A percentile compares a stretch with the other conserved stretches of the same genome.
Evolutionary conservation across 1,284 basidiomycete genomes (phyloP).

Genomic region (Microstroma glucosiphilum): DNA sequence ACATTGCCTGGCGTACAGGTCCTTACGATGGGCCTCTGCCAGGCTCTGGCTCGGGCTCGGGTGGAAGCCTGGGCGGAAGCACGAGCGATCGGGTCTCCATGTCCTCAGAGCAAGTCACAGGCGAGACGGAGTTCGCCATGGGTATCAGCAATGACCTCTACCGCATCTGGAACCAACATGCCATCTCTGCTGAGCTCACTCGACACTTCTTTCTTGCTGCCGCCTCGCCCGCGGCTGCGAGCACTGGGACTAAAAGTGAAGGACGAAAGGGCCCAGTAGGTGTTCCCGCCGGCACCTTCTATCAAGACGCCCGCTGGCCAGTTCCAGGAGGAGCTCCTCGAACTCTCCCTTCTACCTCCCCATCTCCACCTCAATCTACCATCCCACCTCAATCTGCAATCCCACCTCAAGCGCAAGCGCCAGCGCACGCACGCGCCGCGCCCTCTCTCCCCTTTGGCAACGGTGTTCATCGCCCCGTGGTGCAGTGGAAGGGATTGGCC

Average conservation of each 20-base stretch:
- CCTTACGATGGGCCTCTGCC: constrained; percentile 52
- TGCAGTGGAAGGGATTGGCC: constrained; percentile 16
- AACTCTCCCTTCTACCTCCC: neutral
- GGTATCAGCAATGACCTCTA: constrained; percentile 18
- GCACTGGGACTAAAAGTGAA: neutral
- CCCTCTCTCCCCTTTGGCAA: constrained; percentile 24
- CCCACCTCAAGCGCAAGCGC: too few relatives aligned
- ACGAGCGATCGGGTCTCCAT: neutral
- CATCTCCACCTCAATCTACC: too few relatives aligned
- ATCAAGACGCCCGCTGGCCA: constrained; percentile 1
- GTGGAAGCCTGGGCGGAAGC: neutral
- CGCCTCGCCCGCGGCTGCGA: neutral
- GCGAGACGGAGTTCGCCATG: too few relatives aligned
- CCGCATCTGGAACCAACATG: constrained; percentile 29
- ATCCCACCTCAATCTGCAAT: too few relatives aligned
- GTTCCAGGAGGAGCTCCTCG: neutral
- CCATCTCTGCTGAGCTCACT: constrained; percentile 30
- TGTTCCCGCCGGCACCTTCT: neutral
- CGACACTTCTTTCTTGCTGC: constrained; percentile 39
- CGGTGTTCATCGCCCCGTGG: constrained; percentile 18
- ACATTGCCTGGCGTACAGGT: constrained; percentile 70
- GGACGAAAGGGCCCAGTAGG: neutral
- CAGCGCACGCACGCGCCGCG: too few relatives aligned
- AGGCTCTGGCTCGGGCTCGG: neutral
- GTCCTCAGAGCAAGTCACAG: constrained; percentile 5